These are phyloP conservation scores for Sisymbrium altissimum DNA, from an alignment of 345 rosid genomes.

Conservation along the genomic window DNA sequence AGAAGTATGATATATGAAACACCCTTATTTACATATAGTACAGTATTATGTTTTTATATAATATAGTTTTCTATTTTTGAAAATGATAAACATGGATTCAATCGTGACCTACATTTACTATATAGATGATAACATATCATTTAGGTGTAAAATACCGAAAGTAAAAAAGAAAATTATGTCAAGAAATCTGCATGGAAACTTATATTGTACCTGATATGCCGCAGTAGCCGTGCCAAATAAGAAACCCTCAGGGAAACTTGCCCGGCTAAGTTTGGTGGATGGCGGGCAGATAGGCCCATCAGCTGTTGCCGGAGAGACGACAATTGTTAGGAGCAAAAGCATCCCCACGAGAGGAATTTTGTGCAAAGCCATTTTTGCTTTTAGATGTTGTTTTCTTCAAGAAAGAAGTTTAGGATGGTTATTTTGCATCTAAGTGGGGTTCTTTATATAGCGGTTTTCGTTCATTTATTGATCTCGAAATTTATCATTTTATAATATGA, in stretches of 20 bases:
- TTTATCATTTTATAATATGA: not conserved
- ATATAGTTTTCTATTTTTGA: not conserved
- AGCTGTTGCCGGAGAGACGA: constrained; percentile 4
- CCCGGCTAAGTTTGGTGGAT: constrained; percentile 19
- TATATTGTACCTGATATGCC: constrained; percentile 26
- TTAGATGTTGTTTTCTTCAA: not conserved
- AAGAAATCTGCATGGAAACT: not conserved
- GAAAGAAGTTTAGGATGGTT: not conserved
- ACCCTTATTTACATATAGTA: not conserved
- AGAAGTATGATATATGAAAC: not conserved
- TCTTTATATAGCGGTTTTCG: not conserved
- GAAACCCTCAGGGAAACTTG: constrained; percentile 28
- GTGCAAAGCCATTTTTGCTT: constrained; percentile 14
- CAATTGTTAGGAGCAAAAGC: constrained; percentile 9
- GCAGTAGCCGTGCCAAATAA: constrained; percentile 36
- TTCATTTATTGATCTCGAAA: not conserved
- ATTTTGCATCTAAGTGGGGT: not conserved
- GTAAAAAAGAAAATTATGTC: too few relatives aligned
- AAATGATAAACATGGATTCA: not conserved
- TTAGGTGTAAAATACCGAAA: not conserved
- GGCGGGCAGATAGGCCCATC: constrained; percentile 24
- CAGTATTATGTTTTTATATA: too few relatives aligned
- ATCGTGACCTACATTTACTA: not conserved
- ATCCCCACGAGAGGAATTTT: constrained; percentile 20
- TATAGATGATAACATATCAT: not conserved